Base-by-base conservation (phyloP, 2,329 filamentous ascomycete genomes). In the Cladosporium oxysporum region DNA sequence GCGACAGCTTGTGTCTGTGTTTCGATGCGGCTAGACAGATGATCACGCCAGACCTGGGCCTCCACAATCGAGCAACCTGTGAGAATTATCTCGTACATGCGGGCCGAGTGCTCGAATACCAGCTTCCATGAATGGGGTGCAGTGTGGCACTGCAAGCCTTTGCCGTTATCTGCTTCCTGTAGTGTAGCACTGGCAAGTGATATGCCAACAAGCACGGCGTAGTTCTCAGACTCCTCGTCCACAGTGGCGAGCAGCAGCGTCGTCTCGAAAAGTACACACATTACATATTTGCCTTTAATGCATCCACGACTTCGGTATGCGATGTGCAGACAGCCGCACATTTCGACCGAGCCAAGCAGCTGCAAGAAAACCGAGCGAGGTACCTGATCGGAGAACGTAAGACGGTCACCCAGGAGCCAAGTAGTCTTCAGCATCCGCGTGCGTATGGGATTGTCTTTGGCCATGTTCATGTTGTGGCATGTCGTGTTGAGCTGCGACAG, bases 41-140 rank as follows among this genome's bases (percentile, higher is more conserved):
- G 85, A 18, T 81, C 83, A 68, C 89, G 88, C 94, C 95, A 99
- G 72, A 90, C 87, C 55, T 85, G 81, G 72, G 95, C 92, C 76
- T 99, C 94, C 49, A 85, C 87, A 0, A 87, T 83, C 1, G 90
- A 94, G 72, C 93, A 97, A 41, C 93, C 94, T 70, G 91, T 96
- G 79, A 97, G 84, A 49, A 97, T 88, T 18, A 97, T 79, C 77
- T 98, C 94, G 75, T 91, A 94, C 62, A 94, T 82, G 67, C 91
- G 88, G 70, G 90, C 86, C 65, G 90, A 84, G 69, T 87, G 87
- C 75, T 95, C 89, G 73, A 98, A 97, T 2, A 92, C 84, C 12
- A 97, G 74, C 76, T 98, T 99, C 94, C 93, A 98, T 1, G 93
- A 95, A 76, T 91, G 91, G 0, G 91, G 88, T 0, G 91, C 91